phyloP scores from a whole-genome alignment of 495 filamentous ascomycete species.

The Daldinia childiae region DNA sequence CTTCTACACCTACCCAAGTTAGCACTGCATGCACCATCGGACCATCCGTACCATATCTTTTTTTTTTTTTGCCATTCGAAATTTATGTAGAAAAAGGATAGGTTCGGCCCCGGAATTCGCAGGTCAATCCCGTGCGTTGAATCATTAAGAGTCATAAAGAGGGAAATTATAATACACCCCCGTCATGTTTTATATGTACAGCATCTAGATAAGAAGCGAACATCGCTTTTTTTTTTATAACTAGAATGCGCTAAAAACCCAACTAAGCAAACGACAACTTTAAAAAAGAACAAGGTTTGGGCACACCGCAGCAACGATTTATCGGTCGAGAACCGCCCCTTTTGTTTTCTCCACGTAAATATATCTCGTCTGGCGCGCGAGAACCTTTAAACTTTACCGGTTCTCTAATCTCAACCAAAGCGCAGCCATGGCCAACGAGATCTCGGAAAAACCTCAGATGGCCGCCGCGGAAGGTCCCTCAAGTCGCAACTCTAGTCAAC shows the following conservation, averaged over 20 bases:
- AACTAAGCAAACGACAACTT: slow-evolving; percentile 2
- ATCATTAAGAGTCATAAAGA: slow-evolving; percentile 4
- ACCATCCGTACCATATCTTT: not conserved
- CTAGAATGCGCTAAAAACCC: slow-evolving; percentile 5
- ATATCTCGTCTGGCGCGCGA: slow-evolving; percentile 16
- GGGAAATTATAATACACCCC: slow-evolving; percentile 1
- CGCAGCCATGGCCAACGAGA: slow-evolving; percentile 39
- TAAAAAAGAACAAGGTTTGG: slow-evolving; percentile 20
- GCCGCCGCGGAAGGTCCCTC: slow-evolving; percentile 31
- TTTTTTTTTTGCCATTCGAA: not conserved
- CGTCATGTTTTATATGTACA: not conserved
- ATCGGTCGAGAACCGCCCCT: slow-evolving; percentile 19
- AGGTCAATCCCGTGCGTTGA: slow-evolving; percentile 8
- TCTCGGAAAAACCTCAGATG: slow-evolving; percentile 46
- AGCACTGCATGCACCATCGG: slow-evolving; percentile 11
- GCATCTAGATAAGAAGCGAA: slow-evolving; percentile 1
- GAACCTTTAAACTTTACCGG: not conserved
- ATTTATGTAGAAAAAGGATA: not conserved
- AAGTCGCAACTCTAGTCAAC: slow-evolving; percentile 47
- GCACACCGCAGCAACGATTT: slow-evolving; percentile 2
- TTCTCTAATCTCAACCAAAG: not conserved
- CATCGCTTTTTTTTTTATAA: not conserved
- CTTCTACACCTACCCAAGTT: slow-evolving; percentile 11
- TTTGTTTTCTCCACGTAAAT: slow-evolving; percentile 11
- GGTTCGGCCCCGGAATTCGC: not conserved